phyloP scores from a whole-genome alignment of 306 rosid species.

The Alnus rubra region DNA sequence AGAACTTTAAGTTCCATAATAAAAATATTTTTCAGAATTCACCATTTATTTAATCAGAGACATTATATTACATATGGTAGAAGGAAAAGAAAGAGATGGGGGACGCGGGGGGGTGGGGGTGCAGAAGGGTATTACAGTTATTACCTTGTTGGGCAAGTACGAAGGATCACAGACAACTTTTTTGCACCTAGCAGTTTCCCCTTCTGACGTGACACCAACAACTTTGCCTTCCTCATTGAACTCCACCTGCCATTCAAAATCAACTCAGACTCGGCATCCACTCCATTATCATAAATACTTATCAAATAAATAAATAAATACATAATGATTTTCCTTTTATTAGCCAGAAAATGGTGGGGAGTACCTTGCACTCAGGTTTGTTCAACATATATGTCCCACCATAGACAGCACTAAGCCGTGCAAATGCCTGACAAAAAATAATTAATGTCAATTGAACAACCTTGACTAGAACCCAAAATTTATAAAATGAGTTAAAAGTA shows the following conservation, averaged over 20 bases:
- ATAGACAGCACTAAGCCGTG: slow-evolving; percentile 96
- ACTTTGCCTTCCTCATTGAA: slow-evolving; percentile 85
- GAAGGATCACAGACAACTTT: slow-evolving; percentile 98
- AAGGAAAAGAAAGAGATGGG: not conserved
- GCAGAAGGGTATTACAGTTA: slow-evolving; percentile 6
- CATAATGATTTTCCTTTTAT: slow-evolving; percentile 7
- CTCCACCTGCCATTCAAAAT: slow-evolving; percentile 70
- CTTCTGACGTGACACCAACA: slow-evolving; percentile 94
- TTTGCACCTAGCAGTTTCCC: slow-evolving; percentile 94
- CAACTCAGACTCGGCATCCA: slow-evolving; percentile 11
- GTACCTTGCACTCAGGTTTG: slow-evolving; percentile 97
- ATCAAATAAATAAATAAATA: not conserved
- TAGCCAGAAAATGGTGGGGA: slow-evolving; percentile 18
- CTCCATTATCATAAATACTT: not conserved
- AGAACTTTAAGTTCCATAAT: not conserved
- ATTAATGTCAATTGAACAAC: not conserved
- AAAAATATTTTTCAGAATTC: not conserved
- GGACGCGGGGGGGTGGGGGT: not conserved
- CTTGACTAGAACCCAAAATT: slow-evolving; percentile 11
- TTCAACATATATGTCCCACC: slow-evolving; percentile 99
- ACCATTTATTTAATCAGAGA: not conserved
- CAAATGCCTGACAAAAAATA: slow-evolving; percentile 68
- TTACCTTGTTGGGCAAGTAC: slow-evolving; percentile 86
- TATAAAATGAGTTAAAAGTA: slow-evolving; percentile 12
- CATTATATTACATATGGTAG: not conserved